These are phyloP conservation scores for Venturia carpophila DNA, from an alignment of 2,329 filamentous ascomycete species.

Conservation along the genomic window DNA sequence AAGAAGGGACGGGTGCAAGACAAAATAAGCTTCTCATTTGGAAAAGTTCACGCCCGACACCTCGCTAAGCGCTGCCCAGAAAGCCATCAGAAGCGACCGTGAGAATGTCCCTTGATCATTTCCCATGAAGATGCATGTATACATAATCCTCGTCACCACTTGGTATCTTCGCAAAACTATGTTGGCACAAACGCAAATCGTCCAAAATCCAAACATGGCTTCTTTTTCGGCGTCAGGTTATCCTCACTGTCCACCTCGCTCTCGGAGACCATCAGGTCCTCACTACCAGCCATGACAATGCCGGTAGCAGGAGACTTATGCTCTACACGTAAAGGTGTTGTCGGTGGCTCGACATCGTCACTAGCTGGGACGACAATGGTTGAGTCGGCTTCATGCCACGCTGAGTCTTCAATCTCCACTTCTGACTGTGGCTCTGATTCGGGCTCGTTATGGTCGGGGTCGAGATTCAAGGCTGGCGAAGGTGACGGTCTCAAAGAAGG, in stretches of 20 bases:
- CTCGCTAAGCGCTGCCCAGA: not conserved
- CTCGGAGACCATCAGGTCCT: conserved; percentile 18
- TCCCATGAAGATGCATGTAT: not conserved
- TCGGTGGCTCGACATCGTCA: conserved; percentile 13
- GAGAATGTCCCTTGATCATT: not conserved
- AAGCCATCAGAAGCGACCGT: not conserved
- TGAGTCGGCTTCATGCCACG: conserved; percentile 5
- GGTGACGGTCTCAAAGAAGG: not conserved
- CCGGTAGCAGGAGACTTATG: not conserved
- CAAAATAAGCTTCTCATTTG: not conserved
- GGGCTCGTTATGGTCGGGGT: not conserved
- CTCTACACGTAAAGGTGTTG: not conserved
- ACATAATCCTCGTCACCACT: not conserved
- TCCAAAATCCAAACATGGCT: conserved; percentile 12
- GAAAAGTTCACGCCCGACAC: not conserved
- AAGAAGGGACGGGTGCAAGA: not conserved
- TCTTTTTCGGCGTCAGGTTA: conserved; percentile 5
- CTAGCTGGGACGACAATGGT: conserved; percentile 18
- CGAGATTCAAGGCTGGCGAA: not conserved
- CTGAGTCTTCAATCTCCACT: conserved; percentile 4
- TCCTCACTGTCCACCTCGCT: conserved; percentile 18
- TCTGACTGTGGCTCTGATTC: not conserved
- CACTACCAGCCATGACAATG: conserved; percentile 13
- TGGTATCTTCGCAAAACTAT: not conserved
- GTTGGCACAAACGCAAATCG: conserved; percentile 17